phyloP scores from a whole-genome alignment of 176 grass and related monocot species.

The Aegilops umbellulata region DNA sequence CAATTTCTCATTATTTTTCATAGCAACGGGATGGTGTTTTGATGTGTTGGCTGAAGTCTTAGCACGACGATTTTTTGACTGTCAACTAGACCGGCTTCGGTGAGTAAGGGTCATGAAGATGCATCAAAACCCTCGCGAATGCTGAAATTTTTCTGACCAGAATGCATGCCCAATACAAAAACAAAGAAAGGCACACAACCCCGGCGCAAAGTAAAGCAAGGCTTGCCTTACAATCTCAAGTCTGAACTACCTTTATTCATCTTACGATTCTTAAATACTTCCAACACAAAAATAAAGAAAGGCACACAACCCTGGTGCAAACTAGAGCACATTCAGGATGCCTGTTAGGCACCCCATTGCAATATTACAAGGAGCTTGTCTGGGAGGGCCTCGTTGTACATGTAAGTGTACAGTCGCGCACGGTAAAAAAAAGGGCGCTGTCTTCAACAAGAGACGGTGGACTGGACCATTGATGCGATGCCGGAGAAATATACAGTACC shows the following conservation, averaged over 20 bases:
- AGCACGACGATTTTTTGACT: too few relatives aligned
- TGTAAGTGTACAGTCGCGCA: conserved; percentile 1
- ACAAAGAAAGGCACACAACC: conserved; percentile 25
- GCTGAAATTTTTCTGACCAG: neutral
- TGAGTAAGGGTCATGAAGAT: neutral
- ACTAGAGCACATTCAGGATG: neutral
- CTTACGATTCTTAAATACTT: neutral
- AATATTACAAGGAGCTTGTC: neutral
- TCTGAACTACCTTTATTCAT: neutral
- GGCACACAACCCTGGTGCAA: conserved; percentile 28
- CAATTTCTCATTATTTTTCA: too few relatives aligned
- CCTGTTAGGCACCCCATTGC: conserved; percentile 23
- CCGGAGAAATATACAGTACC: neutral
- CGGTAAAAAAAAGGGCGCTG: neutral
- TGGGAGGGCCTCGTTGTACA: conserved; percentile 37
- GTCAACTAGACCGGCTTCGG: too few relatives aligned
- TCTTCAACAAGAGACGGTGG: neutral
- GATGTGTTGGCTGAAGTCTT: too few relatives aligned
- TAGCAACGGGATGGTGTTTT: too few relatives aligned
- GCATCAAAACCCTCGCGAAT: neutral
- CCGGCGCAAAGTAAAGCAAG: neutral
- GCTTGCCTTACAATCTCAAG: neutral
- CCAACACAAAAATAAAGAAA: neutral
- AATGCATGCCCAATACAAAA: neutral
- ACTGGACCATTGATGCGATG: neutral